phyloP scores from a whole-genome alignment of 106 monocot species.

The Phalaenopsis equestris region DNA sequence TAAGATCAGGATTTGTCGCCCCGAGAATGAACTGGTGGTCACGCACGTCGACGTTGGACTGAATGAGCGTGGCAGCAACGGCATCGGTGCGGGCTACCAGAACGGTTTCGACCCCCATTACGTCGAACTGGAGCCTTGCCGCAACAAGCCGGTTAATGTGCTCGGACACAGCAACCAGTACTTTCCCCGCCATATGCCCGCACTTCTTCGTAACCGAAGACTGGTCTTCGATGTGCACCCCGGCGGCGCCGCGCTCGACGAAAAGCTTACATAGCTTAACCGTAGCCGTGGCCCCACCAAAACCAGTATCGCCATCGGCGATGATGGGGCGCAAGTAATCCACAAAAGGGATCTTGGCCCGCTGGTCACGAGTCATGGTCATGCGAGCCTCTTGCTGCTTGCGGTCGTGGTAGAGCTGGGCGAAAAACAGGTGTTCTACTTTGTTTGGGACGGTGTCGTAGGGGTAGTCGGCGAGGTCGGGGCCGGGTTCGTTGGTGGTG shows the following conservation, averaged over 20 bases:
- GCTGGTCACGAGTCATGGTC: constrained; percentile 54
- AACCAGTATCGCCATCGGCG: constrained; percentile 87
- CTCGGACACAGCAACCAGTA: constrained; percentile 59
- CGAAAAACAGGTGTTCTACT: constrained; percentile 88
- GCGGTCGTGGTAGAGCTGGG: constrained; percentile 88
- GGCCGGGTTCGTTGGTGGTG: constrained; percentile 84
- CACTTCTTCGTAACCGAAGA: constrained; percentile 92
- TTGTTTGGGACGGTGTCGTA: constrained; percentile 98
- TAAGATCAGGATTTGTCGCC: constrained; percentile 47
- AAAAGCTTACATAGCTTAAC: constrained; percentile 96
- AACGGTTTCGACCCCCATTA: constrained; percentile 88
- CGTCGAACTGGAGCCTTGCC: constrained; percentile 79
- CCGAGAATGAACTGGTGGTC: constrained; percentile 98
- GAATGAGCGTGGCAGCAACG: constrained; percentile 74
- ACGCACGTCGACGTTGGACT: constrained; percentile 72
- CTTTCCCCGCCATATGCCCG: constrained; percentile 97
- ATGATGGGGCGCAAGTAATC: constrained; percentile 88
- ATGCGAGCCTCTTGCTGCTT: constrained; percentile 79
- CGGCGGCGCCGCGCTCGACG: constrained; percentile 92
- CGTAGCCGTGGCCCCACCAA: constrained; percentile 84
- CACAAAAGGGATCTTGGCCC: constrained; percentile 53
- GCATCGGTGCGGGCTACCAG: constrained; percentile 83
- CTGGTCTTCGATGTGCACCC: constrained; percentile 90
- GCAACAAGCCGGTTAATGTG: constrained; percentile 89
- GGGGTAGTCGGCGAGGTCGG: constrained; percentile 94